Evolutionary conservation across 768 basidiomycete species (phyloP).

Genomic region (Paxillus rubicundulus): DNA sequence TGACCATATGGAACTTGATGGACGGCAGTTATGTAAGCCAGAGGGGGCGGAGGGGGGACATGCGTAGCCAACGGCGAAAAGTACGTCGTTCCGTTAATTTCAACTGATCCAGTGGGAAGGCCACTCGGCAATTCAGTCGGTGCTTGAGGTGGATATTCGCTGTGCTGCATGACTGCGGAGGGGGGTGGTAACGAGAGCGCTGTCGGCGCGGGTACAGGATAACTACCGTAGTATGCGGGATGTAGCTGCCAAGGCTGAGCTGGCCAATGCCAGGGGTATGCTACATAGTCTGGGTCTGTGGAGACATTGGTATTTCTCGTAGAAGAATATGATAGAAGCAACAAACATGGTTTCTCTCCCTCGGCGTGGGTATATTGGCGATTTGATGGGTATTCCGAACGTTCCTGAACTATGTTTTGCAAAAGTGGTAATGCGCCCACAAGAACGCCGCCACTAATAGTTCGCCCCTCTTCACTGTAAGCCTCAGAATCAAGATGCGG

Average conservation of each 20-base stretch:
- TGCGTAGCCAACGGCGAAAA: slow-evolving; percentile 13
- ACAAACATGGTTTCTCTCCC: slow-evolving; percentile 34
- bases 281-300: slow-evolving; percentile 6
- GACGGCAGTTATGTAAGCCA: slow-evolving; percentile 3
- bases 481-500: slow-evolving; percentile 5
- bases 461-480: slow-evolving; percentile 12
- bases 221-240: slow-evolving; percentile 30
- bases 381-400: slow-evolving; percentile 2
- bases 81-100: slow-evolving; percentile 31
- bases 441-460: slow-evolving; percentile 27
- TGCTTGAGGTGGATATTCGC: background rate
- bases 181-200: background rate
- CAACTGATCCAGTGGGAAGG: slow-evolving; percentile 17
- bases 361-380: slow-evolving; percentile 34
- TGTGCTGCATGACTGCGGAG: slow-evolving; percentile 1
- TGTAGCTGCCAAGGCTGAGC: slow-evolving; percentile 11
- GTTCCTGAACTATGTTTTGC: background rate
- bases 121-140: background rate
- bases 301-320: background rate
- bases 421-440: slow-evolving; percentile 13
- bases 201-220: slow-evolving; percentile 18
- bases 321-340: background rate
- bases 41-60: background rate
- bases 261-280: slow-evolving; percentile 13
- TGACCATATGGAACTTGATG: slow-evolving; percentile 8